Conservation (phyloP, 2,329 filamentous ascomycete genomes). For the Diaporthe sp. region DNA sequence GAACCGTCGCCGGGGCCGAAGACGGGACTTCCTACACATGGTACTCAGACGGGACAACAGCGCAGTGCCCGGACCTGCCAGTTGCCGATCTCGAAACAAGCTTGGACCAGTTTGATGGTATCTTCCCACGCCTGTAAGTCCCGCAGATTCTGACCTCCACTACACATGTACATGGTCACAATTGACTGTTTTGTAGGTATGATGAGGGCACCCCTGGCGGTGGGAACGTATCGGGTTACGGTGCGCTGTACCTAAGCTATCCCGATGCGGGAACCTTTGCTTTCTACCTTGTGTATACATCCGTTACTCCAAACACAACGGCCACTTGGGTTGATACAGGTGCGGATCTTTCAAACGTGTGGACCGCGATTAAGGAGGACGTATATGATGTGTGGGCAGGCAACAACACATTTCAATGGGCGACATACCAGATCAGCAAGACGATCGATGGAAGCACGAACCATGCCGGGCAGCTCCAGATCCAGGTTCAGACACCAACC, state of each 20-base stretch:
- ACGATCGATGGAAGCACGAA: slow-evolving; percentile 8
- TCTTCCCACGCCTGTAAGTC: slow-evolving; percentile 18
- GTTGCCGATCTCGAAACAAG: slow-evolving; percentile 23
- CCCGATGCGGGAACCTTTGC: slow-evolving; percentile 7
- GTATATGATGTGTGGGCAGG: background rate
- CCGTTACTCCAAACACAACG: slow-evolving; percentile 23
- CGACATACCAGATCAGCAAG: slow-evolving; percentile 28
- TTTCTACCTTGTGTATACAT: slow-evolving; percentile 28
- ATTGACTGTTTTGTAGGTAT: background rate
- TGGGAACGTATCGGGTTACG: background rate
- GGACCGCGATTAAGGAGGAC: slow-evolving; percentile 28
- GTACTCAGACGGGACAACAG: slow-evolving; percentile 9
- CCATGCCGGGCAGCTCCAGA: slow-evolving; percentile 28
- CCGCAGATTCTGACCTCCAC: background rate
- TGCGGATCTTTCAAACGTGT: slow-evolving; percentile 32
- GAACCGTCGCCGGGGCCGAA: slow-evolving; percentile 23
- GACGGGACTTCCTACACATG: slow-evolving; percentile 28
- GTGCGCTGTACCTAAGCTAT: slow-evolving; percentile 9
- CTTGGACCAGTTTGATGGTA: slow-evolving; percentile 22
- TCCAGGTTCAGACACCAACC: slow-evolving; percentile 23
- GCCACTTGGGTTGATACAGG: slow-evolving; percentile 30
- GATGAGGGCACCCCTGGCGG: background rate
- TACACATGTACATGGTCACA: background rate
- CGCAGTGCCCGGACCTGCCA: slow-evolving; percentile 18
- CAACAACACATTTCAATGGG: slow-evolving; percentile 24